phyloP scores from a whole-genome alignment of 352 stramenopile species.

The Phytophthora multivora region DNA sequence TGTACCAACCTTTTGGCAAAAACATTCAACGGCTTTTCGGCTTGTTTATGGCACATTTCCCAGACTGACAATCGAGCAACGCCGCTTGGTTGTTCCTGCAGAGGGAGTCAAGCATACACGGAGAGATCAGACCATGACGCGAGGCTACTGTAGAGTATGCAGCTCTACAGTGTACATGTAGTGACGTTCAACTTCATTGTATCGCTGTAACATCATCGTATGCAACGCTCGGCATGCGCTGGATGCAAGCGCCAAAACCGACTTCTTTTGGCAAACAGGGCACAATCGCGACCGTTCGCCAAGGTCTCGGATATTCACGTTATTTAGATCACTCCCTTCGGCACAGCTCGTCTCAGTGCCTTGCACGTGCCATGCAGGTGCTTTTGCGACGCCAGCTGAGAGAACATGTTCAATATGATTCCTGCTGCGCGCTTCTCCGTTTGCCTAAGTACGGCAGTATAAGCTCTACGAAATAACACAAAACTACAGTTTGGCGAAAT shows the following conservation, averaged over 20 bases:
- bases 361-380: not conserved
- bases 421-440: not conserved
- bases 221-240: not conserved
- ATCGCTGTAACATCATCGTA: not conserved
- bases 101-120: not conserved
- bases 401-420: slow-evolving; percentile 5
- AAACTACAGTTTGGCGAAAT: not conserved
- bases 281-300: slow-evolving; percentile 1
- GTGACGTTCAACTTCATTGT: too few species aligned
- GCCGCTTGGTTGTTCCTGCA: slow-evolving; percentile 1
- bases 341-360: slow-evolving; percentile 1
- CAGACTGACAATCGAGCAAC: slow-evolving; percentile 13
- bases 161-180: too few species aligned
- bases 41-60: slow-evolving; percentile 14
- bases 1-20: not conserved
- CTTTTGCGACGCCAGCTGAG: not conserved
- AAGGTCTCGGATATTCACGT: slow-evolving; percentile 1
- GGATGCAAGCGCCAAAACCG: slow-evolving; percentile 6
- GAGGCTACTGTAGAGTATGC: not conserved
- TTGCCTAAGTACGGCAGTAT: not conserved
- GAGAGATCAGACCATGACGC: not conserved
- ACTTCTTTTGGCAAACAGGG: not conserved
- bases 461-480: too few species aligned
- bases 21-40: not conserved
- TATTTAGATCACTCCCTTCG: not conserved